Evolutionary conservation across 441 rosid genomes (phyloP), one percentile per base, ranked within the genome.

Genomic region (Pelargonium cotyledonis): DNA sequence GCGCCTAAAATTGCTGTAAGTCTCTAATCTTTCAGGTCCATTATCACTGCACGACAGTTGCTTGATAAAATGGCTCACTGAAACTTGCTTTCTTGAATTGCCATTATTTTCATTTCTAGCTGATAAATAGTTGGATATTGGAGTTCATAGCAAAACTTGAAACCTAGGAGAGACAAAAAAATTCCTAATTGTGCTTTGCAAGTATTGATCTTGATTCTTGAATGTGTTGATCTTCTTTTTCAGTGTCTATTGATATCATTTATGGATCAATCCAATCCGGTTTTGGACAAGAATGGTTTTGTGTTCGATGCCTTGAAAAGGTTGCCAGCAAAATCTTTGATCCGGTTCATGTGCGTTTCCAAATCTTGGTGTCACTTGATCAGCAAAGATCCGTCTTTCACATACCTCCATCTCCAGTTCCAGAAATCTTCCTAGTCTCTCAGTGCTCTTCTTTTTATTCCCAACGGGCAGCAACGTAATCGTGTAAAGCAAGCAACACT

Each of bases 1-100:
- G 14, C 69, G 49, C 74, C 26, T 6, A 79, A 23, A 65, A 79
- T 8, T 44, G 14, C 12, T 44, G 49, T 44, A 44, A 44, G 14
- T 44, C 49, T 44, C 8, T 44, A 44, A 11, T 11, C 14, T 41
- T 41, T 9, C 10, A 41, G 8, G 2, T 31, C 3, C 35, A 31
- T 31, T 31, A 31, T 31, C 35, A 31, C 35, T 41, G 46, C 46
- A 41, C 46, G 9, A 6, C 53, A 61, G 57, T 41, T 23, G 70
- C 55, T 41, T 41, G 46, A 41, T 41, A 41, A 41, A 41, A 41
- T 41, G 46, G 5, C 46, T 41, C 46, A 41, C 8, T 6, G 46
- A 41, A 41, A 41, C 46, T 11, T 44, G 49, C 12, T 44, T 44
- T 44, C 49, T 43, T 4, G 46, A 7, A 65, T 9, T 9, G 11